phyloP scores from a whole-genome alignment of 192 early-diverging fungal genomes.

The Linnemannia hyalina region DNA sequence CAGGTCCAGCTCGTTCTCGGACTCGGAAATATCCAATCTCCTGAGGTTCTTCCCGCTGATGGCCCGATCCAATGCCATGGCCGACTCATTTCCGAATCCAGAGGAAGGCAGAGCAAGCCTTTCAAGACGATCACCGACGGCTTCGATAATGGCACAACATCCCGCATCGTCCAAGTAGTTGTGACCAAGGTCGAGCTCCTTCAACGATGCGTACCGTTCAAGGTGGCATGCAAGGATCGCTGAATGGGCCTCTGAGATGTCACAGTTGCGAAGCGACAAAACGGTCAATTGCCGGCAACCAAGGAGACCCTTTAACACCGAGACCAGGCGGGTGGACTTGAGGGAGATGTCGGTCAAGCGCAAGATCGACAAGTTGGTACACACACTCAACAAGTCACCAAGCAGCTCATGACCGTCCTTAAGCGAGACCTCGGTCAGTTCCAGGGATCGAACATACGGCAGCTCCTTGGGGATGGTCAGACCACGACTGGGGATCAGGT shows the following conservation, averaged over 20 bases:
- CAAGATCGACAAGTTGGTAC: slow-evolving; percentile 23
- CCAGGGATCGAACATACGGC: slow-evolving; percentile 29
- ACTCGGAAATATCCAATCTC: slow-evolving; percentile 33
- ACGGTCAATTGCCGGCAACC: slow-evolving; percentile 4
- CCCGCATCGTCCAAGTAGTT: slow-evolving; percentile 27
- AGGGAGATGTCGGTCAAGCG: slow-evolving; percentile 22
- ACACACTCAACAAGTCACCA: slow-evolving; percentile 18
- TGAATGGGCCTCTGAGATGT: slow-evolving; percentile 5
- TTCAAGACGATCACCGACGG: slow-evolving; percentile 18
- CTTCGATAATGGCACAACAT: slow-evolving; percentile 34
- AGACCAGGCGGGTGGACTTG: slow-evolving; percentile 6
- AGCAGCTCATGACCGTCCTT: slow-evolving; percentile 42
- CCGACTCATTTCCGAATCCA: slow-evolving; percentile 41
- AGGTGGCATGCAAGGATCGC: not conserved
- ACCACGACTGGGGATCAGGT: slow-evolving; percentile 33
- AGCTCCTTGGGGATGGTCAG: slow-evolving; percentile 27
- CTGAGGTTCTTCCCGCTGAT: slow-evolving; percentile 10
- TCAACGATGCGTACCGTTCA: not conserved
- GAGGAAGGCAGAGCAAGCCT: slow-evolving; percentile 27
- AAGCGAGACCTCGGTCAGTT: slow-evolving; percentile 28
- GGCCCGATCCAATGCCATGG: slow-evolving; percentile 35
- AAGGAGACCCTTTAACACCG: slow-evolving; percentile 15
- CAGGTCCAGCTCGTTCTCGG: slow-evolving; percentile 6
- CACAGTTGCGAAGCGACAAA: slow-evolving; percentile 31
- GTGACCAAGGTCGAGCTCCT: slow-evolving; percentile 34